Evolutionary conservation across 805 yeast species (phyloP).

Genomic region (Danielozyma ontarioensis): DNA sequence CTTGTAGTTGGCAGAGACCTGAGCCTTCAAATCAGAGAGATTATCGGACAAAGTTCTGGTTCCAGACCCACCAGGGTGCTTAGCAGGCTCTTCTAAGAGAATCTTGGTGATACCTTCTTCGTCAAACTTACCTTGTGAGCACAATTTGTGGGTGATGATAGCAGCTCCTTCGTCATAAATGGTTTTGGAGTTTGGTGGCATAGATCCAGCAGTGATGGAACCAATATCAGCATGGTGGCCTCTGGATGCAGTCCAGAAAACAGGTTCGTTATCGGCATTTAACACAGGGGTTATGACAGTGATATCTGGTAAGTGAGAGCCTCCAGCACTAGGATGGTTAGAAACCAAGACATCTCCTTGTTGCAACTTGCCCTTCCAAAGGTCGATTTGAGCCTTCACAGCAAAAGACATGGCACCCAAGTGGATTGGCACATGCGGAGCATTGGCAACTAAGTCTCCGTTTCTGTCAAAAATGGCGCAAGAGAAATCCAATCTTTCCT

Average conservation of each 20-base stretch:
- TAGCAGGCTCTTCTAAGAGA: conserved; percentile 69
- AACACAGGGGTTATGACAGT: conserved; percentile 91
- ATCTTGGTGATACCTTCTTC: conserved; percentile 60
- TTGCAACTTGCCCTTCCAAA: conserved; percentile 35
- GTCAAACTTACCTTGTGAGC: conserved; percentile 65
- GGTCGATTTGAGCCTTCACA: conserved; percentile 35
- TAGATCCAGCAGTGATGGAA: conserved; percentile 85
- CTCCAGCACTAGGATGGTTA: conserved; percentile 41
- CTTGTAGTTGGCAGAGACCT: conserved; percentile 16
- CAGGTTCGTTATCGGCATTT: conserved; percentile 41
- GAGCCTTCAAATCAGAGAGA: conserved; percentile 52
- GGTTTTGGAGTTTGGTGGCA: conserved; percentile 88
- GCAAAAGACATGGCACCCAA: conserved; percentile 46
- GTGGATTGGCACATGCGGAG: conserved; percentile 43
- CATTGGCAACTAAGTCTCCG: conserved; percentile 43
- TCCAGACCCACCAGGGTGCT: conserved; percentile 83
- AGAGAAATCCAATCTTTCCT: conserved; percentile 41
- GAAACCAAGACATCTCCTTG: conserved; percentile 41
- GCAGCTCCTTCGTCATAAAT: conserved; percentile 90
- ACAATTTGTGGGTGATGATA: conserved; percentile 72
- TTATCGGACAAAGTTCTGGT: conserved; percentile 81
- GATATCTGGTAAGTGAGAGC: conserved; percentile 48
- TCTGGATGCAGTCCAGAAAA: conserved; percentile 88
- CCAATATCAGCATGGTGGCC: conserved; percentile 98
- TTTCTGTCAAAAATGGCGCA: conserved; percentile 39